Evolutionary conservation across 176 grass and related monocot species (phyloP), one percentile per base, ranked within the genome.

Genomic region (Pharus latifolius): DNA sequence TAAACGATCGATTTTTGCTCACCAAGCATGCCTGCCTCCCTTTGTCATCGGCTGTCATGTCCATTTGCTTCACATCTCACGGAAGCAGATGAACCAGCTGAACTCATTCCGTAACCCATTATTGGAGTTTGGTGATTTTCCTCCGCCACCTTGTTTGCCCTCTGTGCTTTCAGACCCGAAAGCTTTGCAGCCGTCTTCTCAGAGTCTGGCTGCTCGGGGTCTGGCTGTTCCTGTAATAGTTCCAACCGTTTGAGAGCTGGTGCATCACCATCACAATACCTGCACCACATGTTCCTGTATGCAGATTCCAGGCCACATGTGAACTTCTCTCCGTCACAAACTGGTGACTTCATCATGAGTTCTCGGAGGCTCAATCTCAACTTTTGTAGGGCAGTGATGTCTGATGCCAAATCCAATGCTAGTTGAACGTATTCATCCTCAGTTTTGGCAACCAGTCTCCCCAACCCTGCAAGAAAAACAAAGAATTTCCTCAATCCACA

Each of bases 201-300:
- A 24, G 70, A 84, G n/a, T 64, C 63, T 50, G 70, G 71, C 49
- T 86, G 72, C 41, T 57, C 66, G 50, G 45, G 55, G 28, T 52
- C 24, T 22, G 41, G 66, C 14, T 82, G 70, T 11, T 87, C 78
- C 37, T 67, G 51, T 49, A 91, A 73, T 49, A 88, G 35, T 44
- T 94, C 84, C 43, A 88, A 41, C n/a, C 82, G 71, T 68, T 22
- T 91, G 11, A 82, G 82, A 14, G 95, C 83, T 31, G 95, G 90
- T 18, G 73, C 64, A 62, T 94, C 90, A 12, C 76, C 87, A 29
- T 63, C 34, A 74, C 95, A 99, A 67, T 94, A 99, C 48, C 84
- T 86, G 43, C 26, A 77, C 95, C 95, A 99, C 90, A 99, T 99
- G 67, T 78, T 78, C 54, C 90, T 84, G 76, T 94, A 99, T 33